These are phyloP conservation scores for Scenedesmus sp. DNA, from an alignment of 163 green algal species.

Conservation along the genomic window DNA sequence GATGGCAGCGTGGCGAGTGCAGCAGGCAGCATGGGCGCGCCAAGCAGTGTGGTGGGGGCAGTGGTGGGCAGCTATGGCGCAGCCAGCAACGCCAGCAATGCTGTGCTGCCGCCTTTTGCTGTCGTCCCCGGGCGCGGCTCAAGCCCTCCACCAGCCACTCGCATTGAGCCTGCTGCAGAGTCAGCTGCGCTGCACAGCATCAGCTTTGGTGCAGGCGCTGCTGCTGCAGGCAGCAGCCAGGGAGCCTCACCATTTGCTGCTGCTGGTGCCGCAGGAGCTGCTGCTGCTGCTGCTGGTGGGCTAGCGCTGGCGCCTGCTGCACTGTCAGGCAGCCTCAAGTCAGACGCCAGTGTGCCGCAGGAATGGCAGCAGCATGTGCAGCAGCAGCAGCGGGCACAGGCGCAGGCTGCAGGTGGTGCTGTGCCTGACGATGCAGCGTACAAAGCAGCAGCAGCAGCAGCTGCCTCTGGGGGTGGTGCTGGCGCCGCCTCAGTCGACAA, in stretches of 20 bases:
- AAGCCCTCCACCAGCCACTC: background rate
- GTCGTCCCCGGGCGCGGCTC: background rate
- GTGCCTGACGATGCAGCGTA: background rate
- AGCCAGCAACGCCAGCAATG: background rate
- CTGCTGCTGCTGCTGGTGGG: background rate
- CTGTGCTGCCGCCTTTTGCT: background rate
- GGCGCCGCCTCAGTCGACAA: background rate
- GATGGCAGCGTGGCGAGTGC: background rate
- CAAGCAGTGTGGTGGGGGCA: background rate
- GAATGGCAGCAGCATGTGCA: conserved; percentile 18
- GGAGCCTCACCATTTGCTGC: background rate
- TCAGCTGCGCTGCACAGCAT: background rate
- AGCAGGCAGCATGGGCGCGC: background rate
- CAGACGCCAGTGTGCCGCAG: background rate
- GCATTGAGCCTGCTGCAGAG: background rate
- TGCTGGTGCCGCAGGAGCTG: background rate
- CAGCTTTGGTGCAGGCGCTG: background rate
- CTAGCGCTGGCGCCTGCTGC: background rate
- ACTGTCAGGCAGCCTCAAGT: background rate
- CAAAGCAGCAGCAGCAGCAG: background rate
- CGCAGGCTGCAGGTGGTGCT: background rate
- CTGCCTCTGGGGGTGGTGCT: background rate
- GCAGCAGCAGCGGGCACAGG: background rate
- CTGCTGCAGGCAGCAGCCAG: background rate
- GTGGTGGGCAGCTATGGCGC: background rate